phyloP scores from a whole-genome alignment of 495 filamentous ascomycete species.

The Delitschia confertaspora region DNA sequence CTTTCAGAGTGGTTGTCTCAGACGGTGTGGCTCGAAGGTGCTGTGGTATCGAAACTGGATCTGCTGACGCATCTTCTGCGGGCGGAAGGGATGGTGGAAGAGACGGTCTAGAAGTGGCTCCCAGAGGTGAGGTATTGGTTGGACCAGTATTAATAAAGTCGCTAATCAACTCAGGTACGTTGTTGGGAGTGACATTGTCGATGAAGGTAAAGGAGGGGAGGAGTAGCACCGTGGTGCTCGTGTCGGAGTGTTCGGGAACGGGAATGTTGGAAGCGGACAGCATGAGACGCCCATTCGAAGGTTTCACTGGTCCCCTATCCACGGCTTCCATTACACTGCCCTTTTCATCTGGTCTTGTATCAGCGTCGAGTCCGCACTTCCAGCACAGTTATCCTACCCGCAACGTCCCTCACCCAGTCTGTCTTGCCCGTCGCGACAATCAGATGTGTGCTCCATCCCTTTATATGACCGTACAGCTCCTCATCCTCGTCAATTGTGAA shows the following conservation, averaged over 20 bases:
- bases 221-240: slow-evolving; percentile 71
- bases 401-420: slow-evolving; percentile 88
- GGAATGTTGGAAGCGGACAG: slow-evolving; percentile 91
- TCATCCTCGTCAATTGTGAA: slow-evolving; percentile 69
- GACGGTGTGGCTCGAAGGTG: slow-evolving; percentile 33
- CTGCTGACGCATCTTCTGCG: slow-evolving; percentile 2
- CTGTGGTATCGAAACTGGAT: slow-evolving; percentile 21
- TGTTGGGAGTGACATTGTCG: slow-evolving; percentile 72
- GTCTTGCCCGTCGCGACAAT: slow-evolving; percentile 90
- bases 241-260: slow-evolving; percentile 52
- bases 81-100: slow-evolving; percentile 1
- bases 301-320: slow-evolving; percentile 50
- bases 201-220: slow-evolving; percentile 81
- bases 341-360: slow-evolving; percentile 80
- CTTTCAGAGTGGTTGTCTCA: slow-evolving; percentile 53
- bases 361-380: neutral
- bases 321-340: slow-evolving; percentile 95
- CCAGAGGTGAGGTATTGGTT: slow-evolving; percentile 67
- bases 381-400: slow-evolving; percentile 26
- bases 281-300: slow-evolving; percentile 74
- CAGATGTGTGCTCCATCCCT: slow-evolving; percentile 81
- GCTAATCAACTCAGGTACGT: slow-evolving; percentile 62
- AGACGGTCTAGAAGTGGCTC: slow-evolving; percentile 13
- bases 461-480: slow-evolving; percentile 75
- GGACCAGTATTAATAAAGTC: slow-evolving; percentile 61